A percentile compares a stretch with the other conserved stretches of the same genome.
phyloP scores from a whole-genome alignment of 108 stramenopile species.

The Seminavis robusta region DNA sequence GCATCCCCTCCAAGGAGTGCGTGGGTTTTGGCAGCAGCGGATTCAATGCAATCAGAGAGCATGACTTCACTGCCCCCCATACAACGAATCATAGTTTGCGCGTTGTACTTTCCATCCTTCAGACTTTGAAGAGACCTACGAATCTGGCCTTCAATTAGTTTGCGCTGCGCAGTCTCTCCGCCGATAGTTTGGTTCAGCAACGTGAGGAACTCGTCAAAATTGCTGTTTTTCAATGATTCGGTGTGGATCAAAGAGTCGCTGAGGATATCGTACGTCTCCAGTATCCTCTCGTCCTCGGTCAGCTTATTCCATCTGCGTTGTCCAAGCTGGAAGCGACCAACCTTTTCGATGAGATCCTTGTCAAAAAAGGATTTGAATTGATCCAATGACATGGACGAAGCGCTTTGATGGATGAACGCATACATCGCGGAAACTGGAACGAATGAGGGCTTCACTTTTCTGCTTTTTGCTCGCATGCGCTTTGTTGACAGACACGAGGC shows the following conservation, averaged over 20 bases:
- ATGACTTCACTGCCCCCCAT: too few species aligned
- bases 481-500: too few species aligned
- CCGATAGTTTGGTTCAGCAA: constrained; percentile 11
- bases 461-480: too few species aligned
- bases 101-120: too few species aligned
- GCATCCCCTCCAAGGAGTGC: too few species aligned
- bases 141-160: constrained; percentile 23
- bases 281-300: background rate
- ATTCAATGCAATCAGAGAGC: too few species aligned
- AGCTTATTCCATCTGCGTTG: constrained; percentile 16
- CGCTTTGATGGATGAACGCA: constrained; percentile 19
- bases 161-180: constrained; percentile 13
- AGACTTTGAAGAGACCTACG: background rate
- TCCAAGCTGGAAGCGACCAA: constrained; percentile 20
- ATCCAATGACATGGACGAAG: constrained; percentile 10
- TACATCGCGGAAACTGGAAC: constrained; percentile 21
- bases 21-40: too few species aligned
- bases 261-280: constrained; percentile 15
- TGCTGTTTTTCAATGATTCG: constrained; percentile 17
- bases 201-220: constrained; percentile 18
- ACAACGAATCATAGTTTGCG: too few species aligned
- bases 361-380: constrained; percentile 27
- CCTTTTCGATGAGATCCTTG: constrained; percentile 10
- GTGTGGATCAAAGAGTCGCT: constrained; percentile 10
- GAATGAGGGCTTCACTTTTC: too few species aligned